Base-by-base conservation (phyloP, 805 yeast genomes). In the Ogataea minuta region DNA sequence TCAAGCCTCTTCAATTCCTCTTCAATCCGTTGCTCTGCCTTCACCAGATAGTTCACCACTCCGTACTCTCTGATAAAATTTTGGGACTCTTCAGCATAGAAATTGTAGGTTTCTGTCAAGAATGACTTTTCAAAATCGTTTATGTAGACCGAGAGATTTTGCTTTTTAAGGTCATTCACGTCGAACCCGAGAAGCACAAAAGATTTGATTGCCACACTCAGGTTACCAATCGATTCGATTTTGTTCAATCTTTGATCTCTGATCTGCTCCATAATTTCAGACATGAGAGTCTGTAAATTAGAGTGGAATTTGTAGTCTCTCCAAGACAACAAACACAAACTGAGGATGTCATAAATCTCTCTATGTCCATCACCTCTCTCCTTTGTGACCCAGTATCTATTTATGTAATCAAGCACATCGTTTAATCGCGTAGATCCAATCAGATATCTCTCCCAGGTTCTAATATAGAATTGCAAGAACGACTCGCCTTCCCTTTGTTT, bases 351-450 rank as follows among this genome's bases (percentile, higher is more conserved):
- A 62, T 80, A 88, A 31, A 93, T 81, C 55, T 87, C 89, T 48
- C 89, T 75, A 54, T 87, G 78, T 12, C 97, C 97, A 59, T 91
- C 97, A 29, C 88, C 84, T 56, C 98, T 76, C 63, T 91, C 98
- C 57, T 95, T 90, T 52, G 84, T 85, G 30, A 95, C 96, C 99
- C 99, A 93, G 64, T 91, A 93, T 46, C 98, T 76, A 63, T 93
- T 93, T 76, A 93, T 80, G 63, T 93, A 93, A 60, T 91, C 96
- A 56, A 93, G 86, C 5, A 95, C 90, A 59, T 95, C 93, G 61
- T 88, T 89, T 60, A 93, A 66, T 62, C 87, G 85, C 11, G 89
- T 84, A 1, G 98, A 95, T 19, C 98, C 98, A 37, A 87, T 79
- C 15, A 95, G 79, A 60, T 76, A 93, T 44, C 98, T 76, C 47